Evolutionary conservation across 371 early-diverging fungal genomes (phyloP).

Genomic region (Catenaria anguillulae): DNA sequence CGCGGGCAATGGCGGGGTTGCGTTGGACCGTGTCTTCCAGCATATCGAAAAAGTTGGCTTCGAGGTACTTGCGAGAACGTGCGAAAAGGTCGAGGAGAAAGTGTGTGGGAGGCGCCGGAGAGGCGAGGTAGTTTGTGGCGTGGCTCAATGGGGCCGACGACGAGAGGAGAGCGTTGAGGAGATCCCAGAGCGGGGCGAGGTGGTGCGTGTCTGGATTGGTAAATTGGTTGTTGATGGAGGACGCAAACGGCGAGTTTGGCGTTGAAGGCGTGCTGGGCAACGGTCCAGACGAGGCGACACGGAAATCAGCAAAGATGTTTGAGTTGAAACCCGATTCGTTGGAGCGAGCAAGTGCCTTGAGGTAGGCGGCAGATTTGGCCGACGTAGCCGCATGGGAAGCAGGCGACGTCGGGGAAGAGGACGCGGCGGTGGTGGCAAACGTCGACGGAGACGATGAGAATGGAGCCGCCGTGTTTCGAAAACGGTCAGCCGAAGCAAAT

Average conservation of each 20-base stretch:
- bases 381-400: too few relatives aligned
- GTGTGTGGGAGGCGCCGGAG: neutral
- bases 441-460: neutral
- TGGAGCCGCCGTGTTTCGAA: neutral
- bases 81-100: neutral
- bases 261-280: too few relatives aligned
- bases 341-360: too few relatives aligned
- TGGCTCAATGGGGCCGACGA: neutral
- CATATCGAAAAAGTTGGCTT: conserved; percentile 24
- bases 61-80: neutral
- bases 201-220: too few relatives aligned
- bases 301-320: too few relatives aligned
- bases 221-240: too few relatives aligned
- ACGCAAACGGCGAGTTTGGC: too few relatives aligned
- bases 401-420: too few relatives aligned
- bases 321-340: too few relatives aligned
- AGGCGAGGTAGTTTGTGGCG: neutral
- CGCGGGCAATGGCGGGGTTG: conserved; percentile 40
- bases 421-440: neutral
- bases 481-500: too few relatives aligned
- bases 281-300: neutral
- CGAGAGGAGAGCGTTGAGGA: neutral
- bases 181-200: neutral
- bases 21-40: conserved; percentile 38
- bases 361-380: too few relatives aligned